Conservation (phyloP, 2,329 filamentous ascomycete genomes). For the Colletotrichum cordylinicola region DNA sequence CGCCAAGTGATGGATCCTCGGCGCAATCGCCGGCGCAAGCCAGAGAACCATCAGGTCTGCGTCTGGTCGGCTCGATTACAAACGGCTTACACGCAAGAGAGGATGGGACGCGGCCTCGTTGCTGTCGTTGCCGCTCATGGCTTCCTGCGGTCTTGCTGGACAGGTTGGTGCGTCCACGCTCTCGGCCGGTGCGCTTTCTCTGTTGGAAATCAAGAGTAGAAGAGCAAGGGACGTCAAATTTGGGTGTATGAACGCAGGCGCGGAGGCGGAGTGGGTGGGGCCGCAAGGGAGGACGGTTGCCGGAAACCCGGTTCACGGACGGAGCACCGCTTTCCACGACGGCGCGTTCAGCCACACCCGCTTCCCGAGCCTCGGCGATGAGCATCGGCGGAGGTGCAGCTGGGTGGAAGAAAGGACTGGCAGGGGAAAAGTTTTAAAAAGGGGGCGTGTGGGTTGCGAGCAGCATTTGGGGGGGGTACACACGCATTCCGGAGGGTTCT, state of each 20-base stretch:
- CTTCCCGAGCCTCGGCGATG: neutral
- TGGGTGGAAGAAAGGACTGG: neutral
- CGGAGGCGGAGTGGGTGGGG: conserved; percentile 2
- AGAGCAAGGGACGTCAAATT: conserved; percentile 1
- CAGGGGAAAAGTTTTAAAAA: neutral
- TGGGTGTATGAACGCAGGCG: neutral
- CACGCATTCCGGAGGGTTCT: neutral
- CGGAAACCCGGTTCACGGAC: neutral
- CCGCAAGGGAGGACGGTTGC: neutral
- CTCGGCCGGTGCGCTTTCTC: neutral
- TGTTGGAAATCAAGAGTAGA: neutral
- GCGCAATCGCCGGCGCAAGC: neutral
- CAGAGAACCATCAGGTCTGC: neutral
- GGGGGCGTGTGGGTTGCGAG: neutral
- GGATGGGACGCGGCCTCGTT: neutral
- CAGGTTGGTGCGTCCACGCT: neutral
- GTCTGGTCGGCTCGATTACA: neutral
- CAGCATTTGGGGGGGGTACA: neutral
- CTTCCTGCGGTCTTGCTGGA: neutral
- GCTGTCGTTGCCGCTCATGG: neutral
- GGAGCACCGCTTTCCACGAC: neutral
- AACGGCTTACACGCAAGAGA: neutral
- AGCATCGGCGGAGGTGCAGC: neutral
- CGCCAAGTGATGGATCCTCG: neutral
- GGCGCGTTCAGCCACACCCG: neutral